Evolutionary conservation across 2,329 filamentous ascomycete species (phyloP).

Genomic region (Fusarium sp.): DNA sequence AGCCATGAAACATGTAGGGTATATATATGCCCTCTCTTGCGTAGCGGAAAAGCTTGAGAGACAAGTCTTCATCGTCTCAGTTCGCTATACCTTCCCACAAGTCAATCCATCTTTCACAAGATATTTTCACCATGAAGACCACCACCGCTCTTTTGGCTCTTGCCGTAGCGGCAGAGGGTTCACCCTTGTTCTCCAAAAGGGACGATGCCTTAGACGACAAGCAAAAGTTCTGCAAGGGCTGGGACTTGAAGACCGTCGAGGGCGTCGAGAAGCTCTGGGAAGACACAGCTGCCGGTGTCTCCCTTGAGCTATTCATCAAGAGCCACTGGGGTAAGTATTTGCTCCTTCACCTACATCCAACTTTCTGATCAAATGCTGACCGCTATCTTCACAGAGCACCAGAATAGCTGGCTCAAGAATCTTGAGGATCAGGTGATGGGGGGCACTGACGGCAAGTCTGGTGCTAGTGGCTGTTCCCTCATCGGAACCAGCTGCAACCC

Average conservation of each 20-base stretch:
- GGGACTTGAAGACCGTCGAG: conserved; percentile 5
- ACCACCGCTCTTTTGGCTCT: conserved; percentile 3
- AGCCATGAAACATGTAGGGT: neutral
- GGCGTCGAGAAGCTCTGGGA: conserved; percentile 14
- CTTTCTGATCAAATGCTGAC: too few relatives aligned
- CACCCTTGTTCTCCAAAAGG: neutral
- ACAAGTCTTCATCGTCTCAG: neutral
- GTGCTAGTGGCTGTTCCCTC: neutral
- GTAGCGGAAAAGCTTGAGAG: rapidly evolving
- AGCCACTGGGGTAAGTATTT: neutral
- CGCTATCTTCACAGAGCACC: neutral
- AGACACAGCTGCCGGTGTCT: neutral
- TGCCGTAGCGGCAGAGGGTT: neutral
- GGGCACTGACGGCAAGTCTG: conserved; percentile 1
- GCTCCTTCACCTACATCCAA: too few relatives aligned
- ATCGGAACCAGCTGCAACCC: neutral
- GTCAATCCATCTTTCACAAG: rapidly evolving
- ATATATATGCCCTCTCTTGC: neutral
- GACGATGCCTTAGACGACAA: neutral
- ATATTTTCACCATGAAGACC: neutral
- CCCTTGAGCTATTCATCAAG: conserved; percentile 16
- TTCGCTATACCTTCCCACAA: rapidly evolving
- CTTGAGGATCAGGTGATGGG: neutral
- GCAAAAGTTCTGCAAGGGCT: conserved; percentile 1
- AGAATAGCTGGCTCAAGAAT: conserved; percentile 11